Percentiles rank a stretch among this genome's conserved stretches.
Evolutionary conservation across 192 early-diverging fungal species (phyloP).

Genomic region (Podila verticillata): DNA sequence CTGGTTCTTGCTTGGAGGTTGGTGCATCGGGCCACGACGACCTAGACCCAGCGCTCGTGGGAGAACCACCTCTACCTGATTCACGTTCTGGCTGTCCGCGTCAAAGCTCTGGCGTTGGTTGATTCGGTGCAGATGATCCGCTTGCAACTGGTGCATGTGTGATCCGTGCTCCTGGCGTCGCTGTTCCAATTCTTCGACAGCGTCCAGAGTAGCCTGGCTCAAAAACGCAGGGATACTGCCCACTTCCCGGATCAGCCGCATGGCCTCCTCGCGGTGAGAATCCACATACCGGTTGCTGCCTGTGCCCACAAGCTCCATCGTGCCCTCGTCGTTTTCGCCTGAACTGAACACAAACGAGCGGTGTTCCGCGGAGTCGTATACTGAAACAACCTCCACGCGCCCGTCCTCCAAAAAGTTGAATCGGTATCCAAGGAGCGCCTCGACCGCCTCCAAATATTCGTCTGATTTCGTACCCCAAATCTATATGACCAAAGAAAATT

Average conservation of each 20-base stretch:
- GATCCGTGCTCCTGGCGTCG: background rate
- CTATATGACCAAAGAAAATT: slow-evolving; percentile 33
- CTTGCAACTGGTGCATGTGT: no score
- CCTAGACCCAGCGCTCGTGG: no score
- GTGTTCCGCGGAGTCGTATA: slow-evolving; percentile 66
- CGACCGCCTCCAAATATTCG: slow-evolving; percentile 80
- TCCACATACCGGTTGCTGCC: slow-evolving; percentile 69
- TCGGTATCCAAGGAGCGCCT: slow-evolving; percentile 75
- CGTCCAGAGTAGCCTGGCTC: slow-evolving; percentile 75
- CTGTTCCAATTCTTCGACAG: slow-evolving; percentile 60
- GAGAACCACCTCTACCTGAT: no score
- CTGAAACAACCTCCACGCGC: slow-evolving; percentile 79
- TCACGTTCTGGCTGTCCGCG: no score
- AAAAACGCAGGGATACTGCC: slow-evolving; percentile 87
- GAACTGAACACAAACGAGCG: slow-evolving; percentile 81
- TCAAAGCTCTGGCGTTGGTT: no score
- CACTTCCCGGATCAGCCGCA: slow-evolving; percentile 74
- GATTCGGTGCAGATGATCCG: no score
- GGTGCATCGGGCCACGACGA: no score
- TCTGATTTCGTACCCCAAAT: slow-evolving; percentile 72
- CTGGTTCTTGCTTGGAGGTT: no score
- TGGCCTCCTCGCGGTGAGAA: slow-evolving; percentile 63
- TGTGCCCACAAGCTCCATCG: slow-evolving; percentile 74
- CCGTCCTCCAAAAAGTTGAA: slow-evolving; percentile 76
- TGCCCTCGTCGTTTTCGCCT: slow-evolving; percentile 70